These are phyloP conservation scores for Cryptosporidium andersoni DNA, from an alignment of 169 alveolate genomes.

Conservation along the genomic window DNA sequence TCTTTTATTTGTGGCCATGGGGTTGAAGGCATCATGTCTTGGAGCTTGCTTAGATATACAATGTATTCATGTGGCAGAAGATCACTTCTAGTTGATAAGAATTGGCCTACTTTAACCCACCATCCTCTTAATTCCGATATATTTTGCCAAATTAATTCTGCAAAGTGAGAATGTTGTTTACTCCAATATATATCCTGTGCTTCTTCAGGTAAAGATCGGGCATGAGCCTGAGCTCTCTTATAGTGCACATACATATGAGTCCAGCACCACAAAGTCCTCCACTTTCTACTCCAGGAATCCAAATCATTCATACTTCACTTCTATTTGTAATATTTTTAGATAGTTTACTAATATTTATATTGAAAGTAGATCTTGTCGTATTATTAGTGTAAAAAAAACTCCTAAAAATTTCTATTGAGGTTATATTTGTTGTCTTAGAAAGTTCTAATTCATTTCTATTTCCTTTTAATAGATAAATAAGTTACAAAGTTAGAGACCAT, in stretches of 20 bases:
- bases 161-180: conserved; percentile 86
- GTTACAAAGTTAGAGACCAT: no score
- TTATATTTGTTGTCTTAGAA: no score
- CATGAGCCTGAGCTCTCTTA: conserved; percentile 81
- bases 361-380: no score
- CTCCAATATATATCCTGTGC: conserved; percentile 86
- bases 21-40: conserved; percentile 88
- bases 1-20: conserved; percentile 75
- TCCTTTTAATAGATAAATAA: no score
- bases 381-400: no score
- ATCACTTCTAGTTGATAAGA: conserved; percentile 89
- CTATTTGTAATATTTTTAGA: no score
- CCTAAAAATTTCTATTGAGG: no score
- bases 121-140: conserved; percentile 87
- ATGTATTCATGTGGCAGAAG: conserved; percentile 87
- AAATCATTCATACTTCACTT: conserved; percentile 15
- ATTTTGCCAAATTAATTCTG: conserved; percentile 84
- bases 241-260: conserved; percentile 82
- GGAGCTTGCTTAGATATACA: conserved; percentile 84
- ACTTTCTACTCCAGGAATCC: conserved; percentile 38
- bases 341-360: no score
- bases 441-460: no score
- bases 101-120: conserved; percentile 94
- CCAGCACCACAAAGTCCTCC: conserved; percentile 84
- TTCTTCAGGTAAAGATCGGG: conserved; percentile 80